Conservation (phyloP, 495 filamentous ascomycete species). For the Hapsidospora chrysogenum region DNA sequence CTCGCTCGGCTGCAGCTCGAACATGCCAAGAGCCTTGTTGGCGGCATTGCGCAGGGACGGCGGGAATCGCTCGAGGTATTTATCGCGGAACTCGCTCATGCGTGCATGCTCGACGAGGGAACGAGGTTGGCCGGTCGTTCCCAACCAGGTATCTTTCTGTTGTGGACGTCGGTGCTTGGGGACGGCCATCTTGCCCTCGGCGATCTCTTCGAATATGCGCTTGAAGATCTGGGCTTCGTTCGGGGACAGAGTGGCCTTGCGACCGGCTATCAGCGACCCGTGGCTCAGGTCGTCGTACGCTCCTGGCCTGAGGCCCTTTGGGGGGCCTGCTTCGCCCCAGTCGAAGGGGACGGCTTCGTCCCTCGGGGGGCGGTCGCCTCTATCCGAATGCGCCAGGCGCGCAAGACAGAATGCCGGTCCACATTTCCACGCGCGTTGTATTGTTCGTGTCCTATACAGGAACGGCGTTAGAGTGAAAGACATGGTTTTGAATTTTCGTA, state of each 20-base stretch:
- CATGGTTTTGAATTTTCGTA: too few species aligned
- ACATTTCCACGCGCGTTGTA: slow-evolving; percentile 18
- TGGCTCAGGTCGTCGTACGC: background rate
- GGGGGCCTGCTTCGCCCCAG: background rate
- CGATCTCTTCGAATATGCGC: slow-evolving; percentile 40
- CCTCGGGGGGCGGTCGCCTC: too few species aligned
- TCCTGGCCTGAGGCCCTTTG: background rate
- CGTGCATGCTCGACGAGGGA: background rate
- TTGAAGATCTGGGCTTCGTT: slow-evolving; percentile 37
- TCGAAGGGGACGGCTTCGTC: slow-evolving; percentile 2
- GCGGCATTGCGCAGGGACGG: slow-evolving; percentile 3
- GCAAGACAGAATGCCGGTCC: too few species aligned
- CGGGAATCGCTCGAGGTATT: slow-evolving; percentile 1
- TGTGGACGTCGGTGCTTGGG: background rate
- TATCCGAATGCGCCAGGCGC: background rate
- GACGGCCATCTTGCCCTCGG: slow-evolving; percentile 5
- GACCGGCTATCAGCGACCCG: background rate
- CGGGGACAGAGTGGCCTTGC: slow-evolving; percentile 4
- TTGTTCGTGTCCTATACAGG: slow-evolving; percentile 54
- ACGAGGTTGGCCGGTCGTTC: background rate
- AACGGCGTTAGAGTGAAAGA: too few species aligned
- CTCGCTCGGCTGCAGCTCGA: background rate
- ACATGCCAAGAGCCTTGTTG: slow-evolving; percentile 1
- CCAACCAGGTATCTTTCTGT: background rate
- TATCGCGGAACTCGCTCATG: background rate